phyloP scores from a whole-genome alignment of 306 rosid genomes.

The Crataegus laevigata region DNA sequence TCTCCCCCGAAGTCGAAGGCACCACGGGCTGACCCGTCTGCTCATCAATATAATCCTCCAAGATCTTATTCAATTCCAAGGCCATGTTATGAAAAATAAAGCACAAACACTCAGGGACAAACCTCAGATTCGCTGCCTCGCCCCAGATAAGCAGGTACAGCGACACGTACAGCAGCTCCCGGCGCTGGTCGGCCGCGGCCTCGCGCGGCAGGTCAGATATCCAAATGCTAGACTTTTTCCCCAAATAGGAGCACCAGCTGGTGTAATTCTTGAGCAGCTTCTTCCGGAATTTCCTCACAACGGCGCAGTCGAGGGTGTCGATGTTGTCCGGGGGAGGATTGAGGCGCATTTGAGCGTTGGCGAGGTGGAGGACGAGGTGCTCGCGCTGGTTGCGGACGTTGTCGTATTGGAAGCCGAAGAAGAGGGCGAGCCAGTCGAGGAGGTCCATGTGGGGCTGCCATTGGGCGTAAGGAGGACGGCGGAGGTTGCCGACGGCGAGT shows the following conservation, averaged over 20 bases:
- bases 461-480: constrained; percentile 57
- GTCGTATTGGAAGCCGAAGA: constrained; percentile 77
- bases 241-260: constrained; percentile 78
- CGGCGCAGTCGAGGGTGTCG: constrained; percentile 58
- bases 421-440: constrained; percentile 83
- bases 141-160: constrained; percentile 87
- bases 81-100: constrained; percentile 87
- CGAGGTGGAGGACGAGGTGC: constrained; percentile 86
- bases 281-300: constrained; percentile 65
- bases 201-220: constrained; percentile 46
- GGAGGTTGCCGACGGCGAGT: constrained; percentile 59
- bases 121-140: constrained; percentile 81
- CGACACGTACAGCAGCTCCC: constrained; percentile 78
- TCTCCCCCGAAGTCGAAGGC: constrained; percentile 76
- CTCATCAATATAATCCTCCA: constrained; percentile 85
- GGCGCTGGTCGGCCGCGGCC: constrained; percentile 45
- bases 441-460: constrained; percentile 73
- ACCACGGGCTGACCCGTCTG: constrained; percentile 77
- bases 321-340: constrained; percentile 88
- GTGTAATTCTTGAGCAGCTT: constrained; percentile 71
- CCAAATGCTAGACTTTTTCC: constrained; percentile 84
- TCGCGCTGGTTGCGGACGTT: constrained; percentile 97
- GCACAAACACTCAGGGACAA: constrained; percentile 76
- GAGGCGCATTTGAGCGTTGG: constrained; percentile 95
- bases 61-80: constrained; percentile 63